phyloP scores from a whole-genome alignment of 2,329 filamentous ascomycete genomes.

The Cladophialophora carrionii region DNA sequence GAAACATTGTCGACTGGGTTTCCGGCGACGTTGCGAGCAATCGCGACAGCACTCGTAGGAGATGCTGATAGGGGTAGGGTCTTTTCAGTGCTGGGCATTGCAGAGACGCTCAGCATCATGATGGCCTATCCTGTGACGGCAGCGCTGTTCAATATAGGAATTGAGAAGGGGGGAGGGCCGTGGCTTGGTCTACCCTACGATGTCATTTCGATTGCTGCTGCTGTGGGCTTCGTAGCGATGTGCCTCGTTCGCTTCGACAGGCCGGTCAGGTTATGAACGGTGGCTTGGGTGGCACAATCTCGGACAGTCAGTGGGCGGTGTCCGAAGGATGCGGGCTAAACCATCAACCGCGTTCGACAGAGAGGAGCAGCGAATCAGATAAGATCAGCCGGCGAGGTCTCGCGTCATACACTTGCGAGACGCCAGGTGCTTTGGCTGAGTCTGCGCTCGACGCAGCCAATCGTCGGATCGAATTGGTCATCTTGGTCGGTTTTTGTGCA shows the following conservation, averaged over 20 bases:
- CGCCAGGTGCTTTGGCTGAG: neutral
- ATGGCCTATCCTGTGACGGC: constrained; percentile 54
- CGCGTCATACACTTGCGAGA: constrained; percentile 1
- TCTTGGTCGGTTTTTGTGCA: neutral
- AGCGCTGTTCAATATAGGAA: constrained; percentile 51
- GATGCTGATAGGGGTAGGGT: constrained; percentile 54
- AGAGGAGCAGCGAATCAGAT: constrained; percentile 1
- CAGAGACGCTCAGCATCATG: constrained; percentile 54
- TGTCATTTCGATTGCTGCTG: constrained; percentile 19
- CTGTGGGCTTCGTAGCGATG: constrained; percentile 14
- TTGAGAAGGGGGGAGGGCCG: constrained; percentile 48
- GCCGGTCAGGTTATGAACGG: constrained; percentile 10
- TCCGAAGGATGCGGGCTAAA: neutral
- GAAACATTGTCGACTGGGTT: constrained; percentile 56
- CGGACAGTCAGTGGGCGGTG: neutral
- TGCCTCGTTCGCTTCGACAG: constrained; percentile 25
- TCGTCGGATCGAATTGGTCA: constrained; percentile 1
- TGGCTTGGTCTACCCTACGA: constrained; percentile 56
- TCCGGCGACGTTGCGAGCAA: constrained; percentile 51
- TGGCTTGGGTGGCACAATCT: neutral
- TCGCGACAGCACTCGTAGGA: constrained; percentile 54
- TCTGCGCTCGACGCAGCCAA: neutral
- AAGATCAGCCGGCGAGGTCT: neutral
- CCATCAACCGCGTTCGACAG: neutral
- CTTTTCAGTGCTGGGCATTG: constrained; percentile 55